Conservation (phyloP, 2,329 filamentous ascomycete genomes). For the Microcera coccophila region DNA sequence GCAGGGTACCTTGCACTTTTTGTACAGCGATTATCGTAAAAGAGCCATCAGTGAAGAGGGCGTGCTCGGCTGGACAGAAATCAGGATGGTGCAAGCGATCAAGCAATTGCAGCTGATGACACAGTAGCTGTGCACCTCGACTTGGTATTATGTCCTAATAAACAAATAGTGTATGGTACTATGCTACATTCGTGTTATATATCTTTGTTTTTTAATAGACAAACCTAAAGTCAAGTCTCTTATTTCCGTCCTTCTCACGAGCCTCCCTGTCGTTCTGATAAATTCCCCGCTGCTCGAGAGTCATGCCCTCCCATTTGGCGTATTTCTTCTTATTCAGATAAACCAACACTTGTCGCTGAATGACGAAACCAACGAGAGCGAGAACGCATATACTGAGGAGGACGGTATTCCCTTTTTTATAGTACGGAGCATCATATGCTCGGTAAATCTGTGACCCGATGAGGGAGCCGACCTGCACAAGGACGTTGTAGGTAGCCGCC, state of each 20-base stretch:
- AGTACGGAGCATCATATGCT: constrained; percentile 50
- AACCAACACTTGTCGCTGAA: constrained; percentile 42
- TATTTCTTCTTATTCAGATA: constrained; percentile 48
- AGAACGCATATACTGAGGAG: constrained; percentile 50
- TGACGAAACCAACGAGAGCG: constrained; percentile 47
- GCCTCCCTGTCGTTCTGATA: constrained; percentile 41
- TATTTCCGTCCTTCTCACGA: neutral
- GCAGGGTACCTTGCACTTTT: no score
- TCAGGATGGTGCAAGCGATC: no score
- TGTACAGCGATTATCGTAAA: no score
- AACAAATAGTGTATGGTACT: no score
- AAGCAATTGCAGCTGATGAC: no score
- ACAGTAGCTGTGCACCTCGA: no score
- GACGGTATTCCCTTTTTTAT: constrained; percentile 55
- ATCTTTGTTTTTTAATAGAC: no score
- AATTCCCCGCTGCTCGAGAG: constrained; percentile 38
- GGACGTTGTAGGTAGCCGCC: constrained; percentile 46
- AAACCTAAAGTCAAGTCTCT: neutral
- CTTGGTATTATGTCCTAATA: no score
- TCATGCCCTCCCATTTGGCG: constrained; percentile 44
- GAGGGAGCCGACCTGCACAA: constrained; percentile 37
- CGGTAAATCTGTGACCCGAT: constrained; percentile 48
- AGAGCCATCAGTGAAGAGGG: no score
- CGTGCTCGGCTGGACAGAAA: no score
- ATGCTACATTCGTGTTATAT: no score